Conservation (phyloP, 257 asterid genomes). For the Solanum dulcamara region DNA sequence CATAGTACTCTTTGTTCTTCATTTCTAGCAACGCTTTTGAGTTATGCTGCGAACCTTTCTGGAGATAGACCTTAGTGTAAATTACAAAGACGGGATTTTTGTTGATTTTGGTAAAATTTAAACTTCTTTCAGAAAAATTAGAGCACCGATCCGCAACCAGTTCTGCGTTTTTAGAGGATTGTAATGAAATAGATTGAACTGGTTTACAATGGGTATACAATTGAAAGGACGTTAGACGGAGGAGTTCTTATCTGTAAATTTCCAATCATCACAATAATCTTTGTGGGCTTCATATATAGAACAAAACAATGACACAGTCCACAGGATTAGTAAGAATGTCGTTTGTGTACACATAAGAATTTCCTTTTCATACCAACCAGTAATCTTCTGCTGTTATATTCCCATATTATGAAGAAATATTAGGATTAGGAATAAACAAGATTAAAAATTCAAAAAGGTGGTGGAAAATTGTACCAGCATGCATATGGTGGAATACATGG, state of each 20-base stretch:
- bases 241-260: not conserved
- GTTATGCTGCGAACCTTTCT: not conserved
- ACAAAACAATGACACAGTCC: not conserved
- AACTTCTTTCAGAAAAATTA: not conserved
- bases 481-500: not conserved
- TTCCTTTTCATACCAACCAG: not conserved
- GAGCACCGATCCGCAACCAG: not conserved
- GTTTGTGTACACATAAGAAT: not conserved
- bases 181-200: not conserved
- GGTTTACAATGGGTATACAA: not conserved
- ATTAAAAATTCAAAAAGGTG: too few species aligned
- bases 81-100: not conserved
- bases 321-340: not conserved
- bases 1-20: not conserved
- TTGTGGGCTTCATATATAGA: not conserved
- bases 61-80: not conserved
- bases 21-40: not conserved
- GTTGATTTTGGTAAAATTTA: not conserved
- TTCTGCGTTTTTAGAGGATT: not conserved
- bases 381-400: not conserved
- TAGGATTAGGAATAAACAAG: not conserved
- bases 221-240: not conserved
- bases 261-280: not conserved
- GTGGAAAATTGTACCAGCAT: not conserved
- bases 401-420: not conserved